Percentiles rank a stretch among this genome's conserved stretches.
Evolutionary conservation across 805 yeast species (phyloP).

Genomic region (Candida methanosorbosa): DNA sequence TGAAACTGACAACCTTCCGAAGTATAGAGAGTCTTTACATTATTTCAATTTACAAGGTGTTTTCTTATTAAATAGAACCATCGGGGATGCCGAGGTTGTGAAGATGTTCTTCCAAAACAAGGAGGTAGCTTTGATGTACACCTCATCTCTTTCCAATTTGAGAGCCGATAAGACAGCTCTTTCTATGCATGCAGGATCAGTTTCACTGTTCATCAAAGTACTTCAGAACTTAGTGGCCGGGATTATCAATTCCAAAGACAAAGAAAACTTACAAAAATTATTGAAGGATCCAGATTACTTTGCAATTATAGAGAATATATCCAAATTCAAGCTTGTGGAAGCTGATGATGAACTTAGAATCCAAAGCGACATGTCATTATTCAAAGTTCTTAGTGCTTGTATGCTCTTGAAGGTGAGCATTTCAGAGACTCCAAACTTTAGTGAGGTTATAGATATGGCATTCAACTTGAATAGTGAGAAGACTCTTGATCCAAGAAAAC

Average conservation of each 20-base stretch:
- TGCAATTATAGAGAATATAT: neutral
- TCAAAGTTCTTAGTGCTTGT: neutral
- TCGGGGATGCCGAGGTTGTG: neutral
- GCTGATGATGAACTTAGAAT: neutral
- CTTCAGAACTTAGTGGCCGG: neutral
- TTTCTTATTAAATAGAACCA: neutral
- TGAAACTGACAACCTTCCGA: no score
- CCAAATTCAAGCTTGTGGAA: neutral
- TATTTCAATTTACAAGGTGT: neutral
- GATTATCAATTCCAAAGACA: neutral
- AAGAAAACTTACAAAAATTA: neutral
- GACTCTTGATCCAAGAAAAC: neutral
- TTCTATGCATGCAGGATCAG: neutral
- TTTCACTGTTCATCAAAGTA: neutral
- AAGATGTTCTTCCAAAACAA: neutral
- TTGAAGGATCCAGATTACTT: neutral
- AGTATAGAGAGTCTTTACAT: no score
- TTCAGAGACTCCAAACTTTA: no score
- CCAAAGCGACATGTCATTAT: neutral
- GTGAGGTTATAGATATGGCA: neutral
- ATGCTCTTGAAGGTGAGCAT: neutral
- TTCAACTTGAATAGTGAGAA: neutral
- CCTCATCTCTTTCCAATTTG: no score
- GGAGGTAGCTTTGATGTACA: neutral
- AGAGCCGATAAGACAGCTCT: neutral